These are phyloP conservation scores for Umbelopsis ramanniana DNA, from an alignment of 192 early-diverging fungal genomes.

Conservation along the genomic window DNA sequence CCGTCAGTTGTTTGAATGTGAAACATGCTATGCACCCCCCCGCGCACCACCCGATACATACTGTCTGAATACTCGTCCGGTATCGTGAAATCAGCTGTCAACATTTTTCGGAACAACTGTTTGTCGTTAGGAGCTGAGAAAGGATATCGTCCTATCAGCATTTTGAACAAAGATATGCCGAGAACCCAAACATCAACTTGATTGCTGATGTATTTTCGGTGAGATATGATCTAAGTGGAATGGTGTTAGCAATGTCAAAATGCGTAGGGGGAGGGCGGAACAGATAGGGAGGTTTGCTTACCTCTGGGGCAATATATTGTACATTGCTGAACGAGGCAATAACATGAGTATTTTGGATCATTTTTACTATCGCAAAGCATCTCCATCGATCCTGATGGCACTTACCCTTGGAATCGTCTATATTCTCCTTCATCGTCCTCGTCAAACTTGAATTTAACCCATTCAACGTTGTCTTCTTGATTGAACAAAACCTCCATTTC, in stretches of 20 bases:
- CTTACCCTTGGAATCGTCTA: constrained; percentile 17
- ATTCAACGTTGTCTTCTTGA: constrained; percentile 29
- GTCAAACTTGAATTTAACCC: constrained; percentile 20
- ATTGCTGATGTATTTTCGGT: constrained; percentile 13
- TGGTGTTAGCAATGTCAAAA: neutral
- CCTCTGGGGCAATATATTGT: constrained; percentile 19
- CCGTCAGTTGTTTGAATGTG: neutral
- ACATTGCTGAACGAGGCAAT: constrained; percentile 12
- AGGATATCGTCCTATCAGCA: constrained; percentile 57
- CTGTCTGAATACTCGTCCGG: constrained; percentile 31
- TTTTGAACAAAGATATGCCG: constrained; percentile 86
- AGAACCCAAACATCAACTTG: constrained; percentile 84
- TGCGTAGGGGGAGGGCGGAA: neutral
- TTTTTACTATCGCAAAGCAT: neutral
- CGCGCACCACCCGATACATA: constrained; percentile 13
- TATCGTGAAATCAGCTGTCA: constrained; percentile 30
- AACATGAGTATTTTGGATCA: neutral
- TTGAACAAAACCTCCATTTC: constrained; percentile 38
- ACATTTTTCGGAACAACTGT: constrained; percentile 39
- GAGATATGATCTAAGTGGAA: constrained; percentile 10
- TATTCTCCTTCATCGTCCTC: constrained; percentile 10
- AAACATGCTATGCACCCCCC: neutral
- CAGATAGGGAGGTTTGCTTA: neutral
- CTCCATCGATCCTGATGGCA: neutral
- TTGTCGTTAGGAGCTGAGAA: constrained; percentile 46